Base-by-base conservation (phyloP, 441 rosid species). In the Syzygium syzygioides region DNA sequence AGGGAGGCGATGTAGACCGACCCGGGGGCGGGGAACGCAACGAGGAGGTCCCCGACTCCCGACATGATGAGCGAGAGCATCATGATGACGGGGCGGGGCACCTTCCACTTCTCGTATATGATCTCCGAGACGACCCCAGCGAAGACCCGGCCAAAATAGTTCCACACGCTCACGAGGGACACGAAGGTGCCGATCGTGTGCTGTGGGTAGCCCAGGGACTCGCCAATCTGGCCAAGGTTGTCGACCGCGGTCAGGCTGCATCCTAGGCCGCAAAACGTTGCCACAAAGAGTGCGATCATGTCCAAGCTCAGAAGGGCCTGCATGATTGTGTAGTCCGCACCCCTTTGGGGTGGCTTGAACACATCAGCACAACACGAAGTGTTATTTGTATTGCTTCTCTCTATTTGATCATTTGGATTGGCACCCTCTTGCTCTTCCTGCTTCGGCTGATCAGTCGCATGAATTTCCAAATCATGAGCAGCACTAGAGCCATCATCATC, bases 101-200 rank as follows among this genome's bases (percentile, higher is more conserved):
- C 34, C 55, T 86, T 91, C 86, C 86, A 90, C 79, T 87, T 89
- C 50, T 54, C 2, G 3, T 88, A 55, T 32, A 91, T 87, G 86
- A 68, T 80, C 86, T 93, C 92, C 4, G 93, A 92, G 68, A 89
- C 37, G 84, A 91, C 90, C 18, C 94, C 93, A 0, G 92, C 88
- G 23, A 90, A 87, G 3, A 93, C 91, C 34, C 94, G 57, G 30
- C 94, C 94, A 17, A 88, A 90, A 52, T 86, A 91, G 85, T 93
- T 93, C 93, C 93, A 91, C 10, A 93, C 91, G 87, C 94, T 91
- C 14, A 93, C 89, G 3, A 91, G 80, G 15, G 94, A 90, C 50
- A 93, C 91, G 53, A 90, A 91, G 20, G 93, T 90, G 86, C 90
- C 83, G 48, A 90, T 71, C 25, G 86, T 87, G 7, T 55, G 84